A percentile compares a stretch with the other conserved stretches of the same genome.
Evolutionary conservation across 306 rosid genomes (phyloP).

Genomic region (Ceratonia siliqua): DNA sequence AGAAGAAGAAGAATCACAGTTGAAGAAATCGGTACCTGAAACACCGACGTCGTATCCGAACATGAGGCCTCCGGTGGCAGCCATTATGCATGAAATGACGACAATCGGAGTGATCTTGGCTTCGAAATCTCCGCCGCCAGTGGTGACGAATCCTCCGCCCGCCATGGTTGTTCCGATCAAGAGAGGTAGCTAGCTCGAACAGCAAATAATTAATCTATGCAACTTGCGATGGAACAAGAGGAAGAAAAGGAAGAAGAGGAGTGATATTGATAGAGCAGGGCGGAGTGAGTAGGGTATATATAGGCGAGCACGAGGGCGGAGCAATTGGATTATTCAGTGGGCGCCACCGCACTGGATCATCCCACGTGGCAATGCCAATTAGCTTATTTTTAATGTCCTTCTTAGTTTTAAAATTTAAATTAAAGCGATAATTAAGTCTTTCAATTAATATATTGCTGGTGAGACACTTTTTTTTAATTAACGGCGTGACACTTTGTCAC

Average conservation of each 20-base stretch:
- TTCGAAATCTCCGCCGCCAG: constrained; percentile 53
- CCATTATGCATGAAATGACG: constrained; percentile 79
- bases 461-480: no score
- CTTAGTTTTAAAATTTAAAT: background rate
- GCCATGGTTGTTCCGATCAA: constrained; percentile 44
- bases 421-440: no score
- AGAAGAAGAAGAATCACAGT: background rate
- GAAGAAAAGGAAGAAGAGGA: background rate
- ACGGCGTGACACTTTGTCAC: no score
- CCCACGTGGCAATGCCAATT: background rate
- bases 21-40: constrained; percentile 52
- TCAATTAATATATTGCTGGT: no score
- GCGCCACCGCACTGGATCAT: background rate
- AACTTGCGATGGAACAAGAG: background rate
- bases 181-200: background rate
- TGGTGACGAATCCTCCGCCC: constrained; percentile 50
- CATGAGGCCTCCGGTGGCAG: constrained; percentile 94
- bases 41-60: constrained; percentile 86
- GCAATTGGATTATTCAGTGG: background rate
- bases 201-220: background rate
- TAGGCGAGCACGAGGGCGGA: background rate
- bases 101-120: constrained; percentile 87
- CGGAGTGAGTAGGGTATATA: background rate
- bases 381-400: background rate
- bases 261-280: background rate